Percentiles rank a stretch among this genome's conserved stretches.
These are phyloP conservation scores for Anethum foeniculum DNA, from an alignment of 140 eudicot genomes.

Conservation along the genomic window DNA sequence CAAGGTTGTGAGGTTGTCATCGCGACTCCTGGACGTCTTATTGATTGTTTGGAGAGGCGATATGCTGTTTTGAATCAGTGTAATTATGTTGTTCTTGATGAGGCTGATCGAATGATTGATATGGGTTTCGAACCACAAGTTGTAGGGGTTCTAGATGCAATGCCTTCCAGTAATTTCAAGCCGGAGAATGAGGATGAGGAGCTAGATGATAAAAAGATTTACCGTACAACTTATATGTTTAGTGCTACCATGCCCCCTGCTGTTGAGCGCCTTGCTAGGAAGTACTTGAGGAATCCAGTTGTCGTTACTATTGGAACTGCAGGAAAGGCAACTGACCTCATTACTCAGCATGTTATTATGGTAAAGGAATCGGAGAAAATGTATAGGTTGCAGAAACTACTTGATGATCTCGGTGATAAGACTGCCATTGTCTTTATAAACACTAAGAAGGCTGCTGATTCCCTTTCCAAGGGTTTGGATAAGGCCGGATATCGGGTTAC, in stretches of 20 bases:
- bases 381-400: conserved; percentile 9
- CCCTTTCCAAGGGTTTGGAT: conserved; percentile 8
- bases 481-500: conserved; percentile 9
- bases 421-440: conserved; percentile 11
- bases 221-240: conserved; percentile 11
- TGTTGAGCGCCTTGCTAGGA: conserved; percentile 12
- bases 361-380: conserved; percentile 10
- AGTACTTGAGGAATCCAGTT: conserved; percentile 11
- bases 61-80: conserved; percentile 13
- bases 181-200: conserved; percentile 9
- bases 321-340: conserved; percentile 12
- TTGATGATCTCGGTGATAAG: conserved; percentile 8
- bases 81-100: conserved; percentile 10
- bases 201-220: conserved; percentile 8
- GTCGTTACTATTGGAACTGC: conserved; percentile 9
- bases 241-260: conserved; percentile 11
- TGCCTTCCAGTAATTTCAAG: conserved; percentile 9
- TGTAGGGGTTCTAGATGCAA: conserved; percentile 6
- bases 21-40: conserved; percentile 11
- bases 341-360: conserved; percentile 11
- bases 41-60: conserved; percentile 11
- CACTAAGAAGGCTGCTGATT: conserved; percentile 5
- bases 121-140: conserved; percentile 11
- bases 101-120: conserved; percentile 7
- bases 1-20: conserved; percentile 12